A percentile compares a stretch with the other conserved stretches of the same genome.
Evolutionary conservation across 2,329 filamentous ascomycete genomes (phyloP).

Genomic region (Parafenestella ontariensis): DNA sequence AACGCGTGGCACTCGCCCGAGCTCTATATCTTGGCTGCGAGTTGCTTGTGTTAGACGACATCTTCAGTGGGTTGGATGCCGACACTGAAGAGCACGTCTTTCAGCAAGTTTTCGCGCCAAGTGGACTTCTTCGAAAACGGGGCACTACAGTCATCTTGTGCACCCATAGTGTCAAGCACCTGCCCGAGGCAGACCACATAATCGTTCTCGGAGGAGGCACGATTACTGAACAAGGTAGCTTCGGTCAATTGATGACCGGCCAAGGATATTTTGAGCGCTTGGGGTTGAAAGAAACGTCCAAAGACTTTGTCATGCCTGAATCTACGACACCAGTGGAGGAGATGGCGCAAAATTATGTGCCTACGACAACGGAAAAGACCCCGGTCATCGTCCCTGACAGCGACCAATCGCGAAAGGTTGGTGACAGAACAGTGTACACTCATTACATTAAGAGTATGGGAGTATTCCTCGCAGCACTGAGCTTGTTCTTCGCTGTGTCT

Average conservation of each 20-base stretch:
- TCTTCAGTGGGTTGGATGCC: conserved; percentile 57
- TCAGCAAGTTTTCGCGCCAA: conserved; percentile 49
- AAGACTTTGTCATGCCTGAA: too few species aligned
- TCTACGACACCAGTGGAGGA: too few species aligned
- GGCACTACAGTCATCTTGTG: too few species aligned
- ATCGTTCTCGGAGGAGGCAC: conserved; percentile 9
- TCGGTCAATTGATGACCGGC: conserved; percentile 32
- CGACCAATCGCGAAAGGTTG: too few species aligned
- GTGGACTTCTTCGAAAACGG: conserved; percentile 55
- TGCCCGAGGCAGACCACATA: conserved; percentile 18
- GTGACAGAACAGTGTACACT: too few species aligned
- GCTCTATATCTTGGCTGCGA: conserved; percentile 55
- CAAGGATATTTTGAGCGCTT: background rate
- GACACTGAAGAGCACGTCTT: conserved; percentile 56
- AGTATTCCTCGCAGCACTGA: too few species aligned
- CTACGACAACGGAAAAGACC: too few species aligned
- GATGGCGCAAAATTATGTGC: too few species aligned
- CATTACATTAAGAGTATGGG: too few species aligned
- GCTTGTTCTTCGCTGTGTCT: too few species aligned
- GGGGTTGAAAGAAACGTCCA: too few species aligned
- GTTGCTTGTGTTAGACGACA: conserved; percentile 57
- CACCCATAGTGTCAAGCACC: conserved; percentile 15
- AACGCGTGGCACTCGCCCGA: conserved; percentile 58
- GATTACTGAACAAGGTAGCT: conserved; percentile 41
- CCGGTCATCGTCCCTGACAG: too few species aligned